Evolutionary conservation across 1,284 basidiomycete species (phyloP), one percentile per base, ranked within the genome.

Genomic region (Sporisorium iseilematis-ciliati): DNA sequence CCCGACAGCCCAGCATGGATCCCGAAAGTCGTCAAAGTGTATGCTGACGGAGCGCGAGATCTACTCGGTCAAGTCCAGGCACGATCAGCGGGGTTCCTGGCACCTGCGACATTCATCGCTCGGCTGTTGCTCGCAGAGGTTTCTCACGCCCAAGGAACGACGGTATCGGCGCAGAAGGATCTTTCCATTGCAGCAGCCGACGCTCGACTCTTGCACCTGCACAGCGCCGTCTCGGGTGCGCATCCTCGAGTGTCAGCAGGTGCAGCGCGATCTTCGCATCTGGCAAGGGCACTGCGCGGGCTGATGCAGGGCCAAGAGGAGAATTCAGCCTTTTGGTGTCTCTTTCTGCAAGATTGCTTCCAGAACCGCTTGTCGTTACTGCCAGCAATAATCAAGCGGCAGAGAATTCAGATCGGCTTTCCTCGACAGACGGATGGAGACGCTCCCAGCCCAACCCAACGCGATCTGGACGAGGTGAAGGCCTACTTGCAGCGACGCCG

Each of bases 261-360:
- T 6, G 16, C 35, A n/a, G 26, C 35, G 10, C 46, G 60, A 43
- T n/a, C 48, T 0, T 55, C 69, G 25, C 55, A 51, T 43, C 63
- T 67, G 8, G 57, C 55, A 11, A 38, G 56, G 35, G 64, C 69
- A 4, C 64, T 72, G 3, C 54, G 59, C 11, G 60, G 64, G 4
- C 20, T 72, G 52, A 59, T 63, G 57, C 63, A 63, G 42, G 38
- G 48, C 51, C 59, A 51, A n/a, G 56, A 63, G 31, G 55, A 66
- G 21, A 48, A 31, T 2, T 49, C 50, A 18, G 59, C 56, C 2
- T 72, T 72, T 43, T 72, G 69, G 69, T 46, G 52, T 46, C 48
- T 72, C 6, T 66, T 63, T 42, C 29, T 63, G 29, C 60, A 66
- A n/a, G 69, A 72, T 26, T 66, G 63, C 57, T 59, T 66, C 14